Evolutionary conservation across 2,329 filamentous ascomycete genomes (phyloP).

Genomic region (Blastomyces percursus): DNA sequence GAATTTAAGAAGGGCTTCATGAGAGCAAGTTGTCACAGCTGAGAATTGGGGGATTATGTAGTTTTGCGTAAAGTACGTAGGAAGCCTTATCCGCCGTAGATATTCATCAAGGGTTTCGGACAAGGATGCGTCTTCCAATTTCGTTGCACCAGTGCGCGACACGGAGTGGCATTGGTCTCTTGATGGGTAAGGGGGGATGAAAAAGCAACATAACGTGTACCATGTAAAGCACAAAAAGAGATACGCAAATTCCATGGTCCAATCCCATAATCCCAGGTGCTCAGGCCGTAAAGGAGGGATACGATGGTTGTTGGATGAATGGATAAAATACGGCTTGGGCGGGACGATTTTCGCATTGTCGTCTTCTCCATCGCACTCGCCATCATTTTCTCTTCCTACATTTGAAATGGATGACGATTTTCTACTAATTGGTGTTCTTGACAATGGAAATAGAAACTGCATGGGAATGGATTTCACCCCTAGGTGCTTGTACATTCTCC

Average conservation of each 20-base stretch:
- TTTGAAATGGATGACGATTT: slow-evolving; percentile 1
- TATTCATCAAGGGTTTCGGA: slow-evolving; percentile 43
- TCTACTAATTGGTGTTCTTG: slow-evolving; percentile 19
- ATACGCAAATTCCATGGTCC: slow-evolving; percentile 37
- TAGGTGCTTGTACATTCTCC: slow-evolving; percentile 46
- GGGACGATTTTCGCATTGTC: neutral
- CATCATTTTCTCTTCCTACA: slow-evolving; percentile 8
- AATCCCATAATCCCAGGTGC: slow-evolving; percentile 25
- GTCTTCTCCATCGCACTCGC: neutral
- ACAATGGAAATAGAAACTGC: slow-evolving; percentile 45
- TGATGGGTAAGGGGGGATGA: slow-evolving; percentile 29
- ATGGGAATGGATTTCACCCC: slow-evolving; percentile 41
- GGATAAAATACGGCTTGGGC: slow-evolving; percentile 37
- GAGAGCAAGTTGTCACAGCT: slow-evolving; percentile 45
- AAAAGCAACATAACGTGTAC: slow-evolving; percentile 45
- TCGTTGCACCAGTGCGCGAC: neutral
- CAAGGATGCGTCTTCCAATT: neutral
- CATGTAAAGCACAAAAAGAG: slow-evolving; percentile 42
- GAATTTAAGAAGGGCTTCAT: slow-evolving; percentile 40
- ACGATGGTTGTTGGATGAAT: slow-evolving; percentile 46
- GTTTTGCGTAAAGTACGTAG: slow-evolving; percentile 36
- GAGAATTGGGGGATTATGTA: slow-evolving; percentile 48
- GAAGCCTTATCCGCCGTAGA: slow-evolving; percentile 40
- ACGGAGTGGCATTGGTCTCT: slow-evolving; percentile 6
- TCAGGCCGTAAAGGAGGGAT: slow-evolving; percentile 36